Percentiles rank a stretch among this genome's conserved stretches.
Conservation (phyloP, 2,329 filamentous ascomycete species). For the Ceratocystis cubensis region DNA sequence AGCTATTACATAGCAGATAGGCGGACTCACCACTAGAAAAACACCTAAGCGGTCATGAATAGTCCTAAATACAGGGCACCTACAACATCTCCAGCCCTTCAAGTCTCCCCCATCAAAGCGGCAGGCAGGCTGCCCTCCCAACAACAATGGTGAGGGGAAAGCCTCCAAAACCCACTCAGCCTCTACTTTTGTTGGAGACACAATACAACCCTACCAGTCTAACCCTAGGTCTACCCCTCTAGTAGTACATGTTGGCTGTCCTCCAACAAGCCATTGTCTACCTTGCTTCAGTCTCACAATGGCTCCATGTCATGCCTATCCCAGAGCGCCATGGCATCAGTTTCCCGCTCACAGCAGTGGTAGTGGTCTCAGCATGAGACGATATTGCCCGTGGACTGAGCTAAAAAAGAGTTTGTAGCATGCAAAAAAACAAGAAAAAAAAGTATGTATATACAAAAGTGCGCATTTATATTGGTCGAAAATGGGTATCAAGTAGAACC, state of each 20-base stretch:
- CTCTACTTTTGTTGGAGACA: neutral
- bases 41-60: too few species aligned
- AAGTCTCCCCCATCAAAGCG: too few species aligned
- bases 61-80: too few species aligned
- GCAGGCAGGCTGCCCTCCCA: too few species aligned
- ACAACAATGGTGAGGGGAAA: too few species aligned
- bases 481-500: slow-evolving; percentile 5
- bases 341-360: neutral
- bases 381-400: too few species aligned
- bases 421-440: too few species aligned
- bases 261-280: neutral
- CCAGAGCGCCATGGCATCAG: neutral
- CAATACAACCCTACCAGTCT: neutral
- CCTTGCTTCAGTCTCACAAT: neutral
- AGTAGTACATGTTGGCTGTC: neutral
- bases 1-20: neutral
- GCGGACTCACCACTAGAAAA: too few species aligned
- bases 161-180: neutral
- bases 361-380: neutral
- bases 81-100: too few species aligned
- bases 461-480: slow-evolving; percentile 3
- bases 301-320: neutral
- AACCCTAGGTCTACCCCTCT: neutral
- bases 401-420: too few species aligned
- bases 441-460: too few species aligned